phyloP scores from a whole-genome alignment of 176 grass and related monocot genomes.

The Oryza punctata region DNA sequence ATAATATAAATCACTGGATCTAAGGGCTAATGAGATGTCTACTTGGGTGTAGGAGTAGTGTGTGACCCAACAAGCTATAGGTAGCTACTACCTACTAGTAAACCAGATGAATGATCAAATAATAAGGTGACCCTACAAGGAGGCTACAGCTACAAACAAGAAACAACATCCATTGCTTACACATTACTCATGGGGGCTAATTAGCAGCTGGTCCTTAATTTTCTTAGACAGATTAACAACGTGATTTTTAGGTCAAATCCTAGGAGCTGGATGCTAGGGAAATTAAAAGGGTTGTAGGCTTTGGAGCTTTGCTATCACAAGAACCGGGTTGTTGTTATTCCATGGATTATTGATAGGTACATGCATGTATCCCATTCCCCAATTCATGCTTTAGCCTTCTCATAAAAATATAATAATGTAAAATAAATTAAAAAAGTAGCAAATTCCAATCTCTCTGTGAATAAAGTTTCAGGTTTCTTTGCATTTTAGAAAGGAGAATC shows the following conservation, averaged over 20 bases:
- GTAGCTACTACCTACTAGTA: no score
- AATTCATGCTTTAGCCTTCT: background rate
- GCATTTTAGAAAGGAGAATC: conserved; percentile 22
- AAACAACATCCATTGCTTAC: conserved; percentile 48
- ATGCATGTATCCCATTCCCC: background rate
- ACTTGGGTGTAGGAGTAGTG: background rate
- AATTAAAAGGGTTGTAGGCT: background rate
- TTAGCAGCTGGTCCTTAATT: conserved; percentile 1
- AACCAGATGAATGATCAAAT: conserved; percentile 20
- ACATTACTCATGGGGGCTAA: conserved; percentile 36
- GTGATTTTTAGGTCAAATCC: conserved; percentile 38
- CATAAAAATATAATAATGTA: no score
- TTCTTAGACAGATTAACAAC: background rate
- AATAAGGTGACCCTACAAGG: background rate
- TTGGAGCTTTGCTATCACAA: conserved; percentile 19
- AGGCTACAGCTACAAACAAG: conserved; percentile 21
- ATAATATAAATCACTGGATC: no score
- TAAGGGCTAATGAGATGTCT: background rate
- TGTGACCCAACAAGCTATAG: conserved; percentile 25
- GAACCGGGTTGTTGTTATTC: background rate
- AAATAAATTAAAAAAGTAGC: background rate
- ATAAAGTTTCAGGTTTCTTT: background rate
- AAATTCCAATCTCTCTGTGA: background rate
- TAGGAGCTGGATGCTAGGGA: background rate
- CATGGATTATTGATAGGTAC: background rate